These are phyloP conservation scores for Beta lomatogona DNA, from an alignment of 179 eudicot genomes.

Conservation along the genomic window DNA sequence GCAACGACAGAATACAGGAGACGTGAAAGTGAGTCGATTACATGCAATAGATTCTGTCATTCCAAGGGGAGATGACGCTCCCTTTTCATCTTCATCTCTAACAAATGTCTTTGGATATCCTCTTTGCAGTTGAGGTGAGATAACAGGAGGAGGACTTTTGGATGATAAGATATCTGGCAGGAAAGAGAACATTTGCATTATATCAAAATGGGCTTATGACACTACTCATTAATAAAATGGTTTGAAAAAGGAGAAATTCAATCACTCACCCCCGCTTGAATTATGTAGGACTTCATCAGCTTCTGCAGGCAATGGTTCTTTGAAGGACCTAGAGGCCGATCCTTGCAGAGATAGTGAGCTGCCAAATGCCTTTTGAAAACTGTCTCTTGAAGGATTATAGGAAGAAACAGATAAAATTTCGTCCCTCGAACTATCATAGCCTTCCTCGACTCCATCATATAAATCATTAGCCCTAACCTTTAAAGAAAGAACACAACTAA, in stretches of 20 bases:
- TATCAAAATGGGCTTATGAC: neutral
- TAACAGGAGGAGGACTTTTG: slow-evolving; percentile 48
- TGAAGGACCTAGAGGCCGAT: slow-evolving; percentile 63
- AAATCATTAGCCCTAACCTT: slow-evolving; percentile 83
- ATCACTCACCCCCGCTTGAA: slow-evolving; percentile 63
- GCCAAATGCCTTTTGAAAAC: slow-evolving; percentile 64
- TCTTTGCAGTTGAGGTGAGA: slow-evolving; percentile 50
- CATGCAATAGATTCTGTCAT: slow-evolving; percentile 72
- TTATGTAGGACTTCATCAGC: slow-evolving; percentile 82
- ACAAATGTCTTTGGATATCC: slow-evolving; percentile 47
- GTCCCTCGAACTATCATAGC: slow-evolving; percentile 87
- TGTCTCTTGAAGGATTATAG: slow-evolving; percentile 71
- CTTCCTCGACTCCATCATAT: slow-evolving; percentile 85
- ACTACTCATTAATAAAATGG: neutral
- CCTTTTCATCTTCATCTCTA: slow-evolving; percentile 57
- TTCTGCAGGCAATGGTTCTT: slow-evolving; percentile 68
- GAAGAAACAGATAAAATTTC: slow-evolving; percentile 92
- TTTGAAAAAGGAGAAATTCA: slow-evolving; percentile 1
- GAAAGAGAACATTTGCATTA: slow-evolving; percentile 12
- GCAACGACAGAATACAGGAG: slow-evolving; percentile 14
- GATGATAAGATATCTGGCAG: slow-evolving; percentile 56
- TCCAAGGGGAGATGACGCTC: slow-evolving; percentile 46
- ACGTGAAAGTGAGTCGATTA: slow-evolving; percentile 36
- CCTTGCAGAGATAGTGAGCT: slow-evolving; percentile 87
- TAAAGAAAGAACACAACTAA: slow-evolving; percentile 21